Conservation (phyloP, 2,329 filamentous ascomycete species). For the Penicillium sp. region DNA sequence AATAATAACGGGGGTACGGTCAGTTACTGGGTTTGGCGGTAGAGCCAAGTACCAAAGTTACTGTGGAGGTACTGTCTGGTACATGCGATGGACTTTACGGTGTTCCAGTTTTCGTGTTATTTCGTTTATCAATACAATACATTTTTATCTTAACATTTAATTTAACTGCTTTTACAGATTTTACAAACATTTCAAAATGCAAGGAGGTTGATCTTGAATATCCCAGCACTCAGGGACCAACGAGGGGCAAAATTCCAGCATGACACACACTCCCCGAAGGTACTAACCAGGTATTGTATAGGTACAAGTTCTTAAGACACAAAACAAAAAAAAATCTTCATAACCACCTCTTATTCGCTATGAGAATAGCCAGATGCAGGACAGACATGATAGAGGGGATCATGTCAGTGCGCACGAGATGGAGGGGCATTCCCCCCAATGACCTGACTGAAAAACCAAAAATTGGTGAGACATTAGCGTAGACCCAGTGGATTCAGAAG, state of each 20-base stretch:
- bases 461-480: constrained; percentile 1
- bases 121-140: neutral
- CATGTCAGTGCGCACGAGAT: neutral
- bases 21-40: constrained; percentile 15
- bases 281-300: neutral
- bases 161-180: too few species aligned
- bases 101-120: neutral
- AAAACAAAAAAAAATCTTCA: neutral
- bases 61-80: constrained; percentile 17
- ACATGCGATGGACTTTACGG: constrained; percentile 2
- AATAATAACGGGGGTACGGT: constrained; percentile 14
- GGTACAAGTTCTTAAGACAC: neutral
- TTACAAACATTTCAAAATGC: constrained; percentile 3
- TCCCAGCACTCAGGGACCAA: neutral
- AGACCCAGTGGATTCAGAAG: neutral
- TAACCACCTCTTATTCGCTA: neutral
- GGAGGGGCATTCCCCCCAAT: constrained; percentile 5
- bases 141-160: too few species aligned
- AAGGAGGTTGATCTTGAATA: constrained; percentile 5
- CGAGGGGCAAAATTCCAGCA: constrained; percentile 11
- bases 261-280: neutral
- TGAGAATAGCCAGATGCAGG: neutral
- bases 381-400: constrained; percentile 15
- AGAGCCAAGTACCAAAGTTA: constrained; percentile 26
- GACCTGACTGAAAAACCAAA: neutral